Percentiles rank a stretch among this genome's conserved stretches.
Conservation (phyloP, 2,329 filamentous ascomycete genomes). For the Macrophomina tecta region DNA sequence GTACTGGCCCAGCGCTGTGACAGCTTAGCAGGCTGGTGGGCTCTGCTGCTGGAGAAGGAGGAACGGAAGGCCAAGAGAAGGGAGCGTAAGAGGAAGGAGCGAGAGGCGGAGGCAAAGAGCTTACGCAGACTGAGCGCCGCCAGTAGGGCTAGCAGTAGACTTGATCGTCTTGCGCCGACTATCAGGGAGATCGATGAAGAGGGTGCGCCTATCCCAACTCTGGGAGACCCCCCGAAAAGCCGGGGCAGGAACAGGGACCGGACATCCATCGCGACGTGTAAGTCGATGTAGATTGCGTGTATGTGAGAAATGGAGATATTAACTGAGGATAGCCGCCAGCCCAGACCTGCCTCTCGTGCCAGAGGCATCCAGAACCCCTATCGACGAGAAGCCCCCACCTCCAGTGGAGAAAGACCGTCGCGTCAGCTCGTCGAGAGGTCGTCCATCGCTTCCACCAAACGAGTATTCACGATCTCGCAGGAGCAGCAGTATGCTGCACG, state of each 20-base stretch:
- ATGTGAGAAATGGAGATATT: constrained; percentile 2
- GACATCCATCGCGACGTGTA: constrained; percentile 49
- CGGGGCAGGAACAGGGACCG: constrained; percentile 80
- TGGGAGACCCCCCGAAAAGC: constrained; percentile 66
- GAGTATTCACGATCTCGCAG: constrained; percentile 72
- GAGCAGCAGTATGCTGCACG: constrained; percentile 83
- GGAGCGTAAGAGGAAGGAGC: constrained; percentile 84
- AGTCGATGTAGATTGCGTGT: constrained; percentile 34
- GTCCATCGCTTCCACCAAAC: constrained; percentile 84
- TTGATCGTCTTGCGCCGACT: constrained; percentile 80
- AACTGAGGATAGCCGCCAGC: constrained; percentile 13
- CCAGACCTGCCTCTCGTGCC: constrained; percentile 79
- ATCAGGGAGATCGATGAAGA: constrained; percentile 82
- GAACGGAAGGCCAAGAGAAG: constrained; percentile 80
- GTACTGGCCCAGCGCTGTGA: constrained; percentile 91
- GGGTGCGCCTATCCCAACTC: constrained; percentile 56
- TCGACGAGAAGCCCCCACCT: constrained; percentile 61
- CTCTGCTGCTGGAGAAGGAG: constrained; percentile 91
- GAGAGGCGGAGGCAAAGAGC: constrained; percentile 79
- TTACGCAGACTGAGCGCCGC: constrained; percentile 85
- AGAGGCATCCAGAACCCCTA: constrained; percentile 59
- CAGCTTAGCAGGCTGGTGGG: constrained; percentile 93
- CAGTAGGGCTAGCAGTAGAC: constrained; percentile 85
- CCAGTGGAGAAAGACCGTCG: constrained; percentile 79
- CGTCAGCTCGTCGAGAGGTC: constrained; percentile 76